Percentiles rank a stretch among this genome's conserved stretches.
These are phyloP conservation scores for Pelagophyceae sp. DNA, from an alignment of 352 stramenopile species.

Conservation along the genomic window DNA sequence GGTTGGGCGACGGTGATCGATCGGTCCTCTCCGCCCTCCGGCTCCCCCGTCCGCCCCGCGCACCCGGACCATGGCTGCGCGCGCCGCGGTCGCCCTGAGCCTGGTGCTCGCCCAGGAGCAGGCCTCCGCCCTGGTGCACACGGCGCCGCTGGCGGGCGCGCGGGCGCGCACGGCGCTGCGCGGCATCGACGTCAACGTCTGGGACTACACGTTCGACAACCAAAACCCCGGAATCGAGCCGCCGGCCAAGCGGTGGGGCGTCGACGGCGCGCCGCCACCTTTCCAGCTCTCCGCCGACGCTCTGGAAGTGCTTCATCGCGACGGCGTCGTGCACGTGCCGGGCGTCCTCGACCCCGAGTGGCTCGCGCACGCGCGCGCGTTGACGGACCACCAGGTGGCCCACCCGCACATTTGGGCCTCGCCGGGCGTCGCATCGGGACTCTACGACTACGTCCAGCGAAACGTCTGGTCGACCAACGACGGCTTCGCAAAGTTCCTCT, in stretches of 20 bases:
- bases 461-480: conserved; percentile 62
- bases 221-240: neutral
- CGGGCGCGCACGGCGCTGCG: neutral
- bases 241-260: neutral
- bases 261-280: neutral
- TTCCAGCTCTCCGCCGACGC: conserved; percentile 47
- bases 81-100: neutral
- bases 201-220: conserved; percentile 11
- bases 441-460: conserved; percentile 65
- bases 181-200: conserved; percentile 21
- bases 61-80: neutral
- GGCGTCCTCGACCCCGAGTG: conserved; percentile 54
- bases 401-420: conserved; percentile 63
- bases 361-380: conserved; percentile 52
- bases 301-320: conserved; percentile 49
- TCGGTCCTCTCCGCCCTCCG: too few relatives aligned
- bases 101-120: neutral
- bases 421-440: conserved; percentile 52
- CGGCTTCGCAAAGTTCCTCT: conserved; percentile 43
- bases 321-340: conserved; percentile 56
- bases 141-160: neutral
- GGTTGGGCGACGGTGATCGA: too few relatives aligned
- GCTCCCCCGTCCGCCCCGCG: too few relatives aligned
- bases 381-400: conserved; percentile 47
- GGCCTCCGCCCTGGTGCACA: too few relatives aligned